A percentile compares a stretch with the other conserved stretches of the same genome.
Conservation (phyloP, 2,329 filamentous ascomycete species). For the Curvularia sp. region DNA sequence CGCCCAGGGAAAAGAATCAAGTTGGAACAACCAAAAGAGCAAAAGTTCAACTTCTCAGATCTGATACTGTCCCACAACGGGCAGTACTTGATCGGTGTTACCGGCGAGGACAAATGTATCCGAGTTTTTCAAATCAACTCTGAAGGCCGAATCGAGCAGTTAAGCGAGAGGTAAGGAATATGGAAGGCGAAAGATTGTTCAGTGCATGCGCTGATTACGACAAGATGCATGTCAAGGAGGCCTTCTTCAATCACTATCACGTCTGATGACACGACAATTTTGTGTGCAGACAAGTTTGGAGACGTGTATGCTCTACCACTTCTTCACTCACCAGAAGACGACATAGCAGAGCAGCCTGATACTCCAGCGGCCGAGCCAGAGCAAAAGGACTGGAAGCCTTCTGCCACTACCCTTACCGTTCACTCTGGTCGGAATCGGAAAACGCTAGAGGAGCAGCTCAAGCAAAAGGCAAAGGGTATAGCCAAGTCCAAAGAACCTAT, state of each 20-base stretch:
- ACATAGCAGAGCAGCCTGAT: constrained; percentile 24
- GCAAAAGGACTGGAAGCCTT: constrained; percentile 55
- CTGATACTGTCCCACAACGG: constrained; percentile 69
- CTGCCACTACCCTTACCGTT: constrained; percentile 65
- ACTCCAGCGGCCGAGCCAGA: constrained; percentile 26
- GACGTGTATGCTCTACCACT: constrained; percentile 92
- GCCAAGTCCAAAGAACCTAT: constrained; percentile 58
- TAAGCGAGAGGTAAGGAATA: constrained; percentile 71
- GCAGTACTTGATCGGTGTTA: constrained; percentile 76
- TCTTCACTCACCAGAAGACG: constrained; percentile 53
- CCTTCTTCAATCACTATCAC: constrained; percentile 78
- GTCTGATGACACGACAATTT: constrained; percentile 72
- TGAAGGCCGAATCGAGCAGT: constrained; percentile 66
- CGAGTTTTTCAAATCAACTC: constrained; percentile 77
- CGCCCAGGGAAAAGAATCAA: constrained; percentile 54
- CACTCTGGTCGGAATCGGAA: constrained; percentile 67
- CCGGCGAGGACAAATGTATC: constrained; percentile 89
- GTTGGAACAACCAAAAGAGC: constrained; percentile 41
- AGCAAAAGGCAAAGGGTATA: constrained; percentile 51
- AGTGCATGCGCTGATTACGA: constrained; percentile 17
- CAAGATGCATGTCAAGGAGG: constrained; percentile 84
- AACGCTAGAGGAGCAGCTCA: constrained; percentile 64
- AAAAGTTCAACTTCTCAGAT: constrained; percentile 70
- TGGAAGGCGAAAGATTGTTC: constrained; percentile 8
- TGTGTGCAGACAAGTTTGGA: constrained; percentile 93